Percentiles rank a stretch among this genome's conserved stretches.
Evolutionary conservation across 2,329 filamentous ascomycete species (phyloP).

Genomic region (Tolypocladium endophyticum): DNA sequence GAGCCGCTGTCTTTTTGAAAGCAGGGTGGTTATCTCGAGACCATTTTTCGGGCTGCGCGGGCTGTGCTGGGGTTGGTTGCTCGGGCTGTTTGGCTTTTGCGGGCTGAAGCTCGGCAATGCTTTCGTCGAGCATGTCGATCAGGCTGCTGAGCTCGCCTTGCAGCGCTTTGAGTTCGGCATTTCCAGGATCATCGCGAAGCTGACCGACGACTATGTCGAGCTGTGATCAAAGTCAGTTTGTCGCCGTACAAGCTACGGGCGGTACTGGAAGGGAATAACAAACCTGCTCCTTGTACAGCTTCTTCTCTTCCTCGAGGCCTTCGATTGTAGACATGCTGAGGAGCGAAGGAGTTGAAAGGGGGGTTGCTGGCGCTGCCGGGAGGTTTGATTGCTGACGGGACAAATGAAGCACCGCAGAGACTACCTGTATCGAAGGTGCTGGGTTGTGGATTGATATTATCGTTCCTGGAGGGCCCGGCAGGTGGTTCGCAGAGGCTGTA

Average conservation of each 20-base stretch:
- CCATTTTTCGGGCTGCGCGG: constrained; percentile 59
- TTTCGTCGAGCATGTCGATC: constrained; percentile 67
- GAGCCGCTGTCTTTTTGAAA: constrained; percentile 44
- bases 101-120: constrained; percentile 67
- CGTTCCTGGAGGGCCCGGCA: background rate
- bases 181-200: constrained; percentile 71
- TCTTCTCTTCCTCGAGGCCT: constrained; percentile 40
- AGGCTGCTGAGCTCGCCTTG: constrained; percentile 73
- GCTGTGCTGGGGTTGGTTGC: constrained; percentile 32
- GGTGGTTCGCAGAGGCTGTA: background rate
- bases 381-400: background rate
- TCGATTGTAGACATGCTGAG: constrained; percentile 20
- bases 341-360: background rate
- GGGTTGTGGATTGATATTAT: background rate
- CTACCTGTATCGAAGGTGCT: background rate
- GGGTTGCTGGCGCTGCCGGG: too few species aligned
- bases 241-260: background rate
- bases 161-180: constrained; percentile 65
- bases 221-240: constrained; percentile 29
- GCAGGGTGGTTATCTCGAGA: constrained; percentile 72
- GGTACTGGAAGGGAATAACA: constrained; percentile 7
- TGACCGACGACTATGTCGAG: constrained; percentile 68
- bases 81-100: constrained; percentile 30
- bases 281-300: constrained; percentile 48
- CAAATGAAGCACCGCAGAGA: background rate